Evolutionary conservation across 495 filamentous ascomycete genomes (phyloP).

Genomic region (Astrothelium macrocarpum): DNA sequence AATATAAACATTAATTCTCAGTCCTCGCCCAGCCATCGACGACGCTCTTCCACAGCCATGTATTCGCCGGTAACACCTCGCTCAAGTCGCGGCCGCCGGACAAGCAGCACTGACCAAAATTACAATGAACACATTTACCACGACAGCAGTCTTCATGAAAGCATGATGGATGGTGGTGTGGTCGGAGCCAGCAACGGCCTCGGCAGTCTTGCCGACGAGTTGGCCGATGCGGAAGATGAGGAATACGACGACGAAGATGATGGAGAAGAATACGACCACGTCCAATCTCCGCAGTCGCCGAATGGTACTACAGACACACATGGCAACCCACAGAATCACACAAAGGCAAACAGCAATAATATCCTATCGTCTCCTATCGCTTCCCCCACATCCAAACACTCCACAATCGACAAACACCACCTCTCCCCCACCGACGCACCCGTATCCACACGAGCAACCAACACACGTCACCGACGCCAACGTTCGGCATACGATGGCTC

Average conservation of each 20-base stretch:
- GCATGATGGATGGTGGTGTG: not conserved
- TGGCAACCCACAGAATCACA: conserved; percentile 24
- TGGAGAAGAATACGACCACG: conserved; percentile 50
- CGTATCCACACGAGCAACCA: conserved; percentile 16
- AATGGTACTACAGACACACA: conserved; percentile 4
- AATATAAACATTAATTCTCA: not conserved
- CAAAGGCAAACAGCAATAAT: too few species aligned
- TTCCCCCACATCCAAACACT: too few species aligned
- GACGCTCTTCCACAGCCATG: not conserved
- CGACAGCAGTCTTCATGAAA: not conserved
- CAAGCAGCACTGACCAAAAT: conserved; percentile 20
- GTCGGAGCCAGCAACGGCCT: conserved; percentile 11
- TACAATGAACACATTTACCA: not conserved
- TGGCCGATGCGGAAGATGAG: conserved; percentile 51
- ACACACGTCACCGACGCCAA: conserved; percentile 34
- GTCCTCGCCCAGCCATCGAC: not conserved
- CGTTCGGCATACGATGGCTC: conserved; percentile 49
- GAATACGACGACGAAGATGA: conserved; percentile 47
- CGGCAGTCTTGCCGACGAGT: conserved; percentile 51
- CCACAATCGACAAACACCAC: not conserved
- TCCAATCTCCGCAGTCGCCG: conserved; percentile 9
- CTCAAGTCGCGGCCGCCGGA: conserved; percentile 10
- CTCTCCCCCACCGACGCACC: conserved; percentile 14
- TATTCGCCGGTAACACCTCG: conserved; percentile 4
- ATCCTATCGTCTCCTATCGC: too few species aligned